Conservation (phyloP, 331 rosid genomes). For the Quercus lobata region DNA sequence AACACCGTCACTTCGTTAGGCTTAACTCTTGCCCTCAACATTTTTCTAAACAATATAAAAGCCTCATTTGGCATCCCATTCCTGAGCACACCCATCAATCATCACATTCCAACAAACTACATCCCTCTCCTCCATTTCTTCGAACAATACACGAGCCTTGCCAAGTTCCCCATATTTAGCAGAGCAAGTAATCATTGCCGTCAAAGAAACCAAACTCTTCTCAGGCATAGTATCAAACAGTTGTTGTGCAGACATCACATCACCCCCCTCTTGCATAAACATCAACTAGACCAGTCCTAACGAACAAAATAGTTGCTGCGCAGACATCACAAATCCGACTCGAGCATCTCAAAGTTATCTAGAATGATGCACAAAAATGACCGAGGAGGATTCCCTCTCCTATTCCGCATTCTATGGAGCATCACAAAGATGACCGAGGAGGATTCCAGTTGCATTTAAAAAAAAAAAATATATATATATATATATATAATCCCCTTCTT, state of each 20-base stretch:
- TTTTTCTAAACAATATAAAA: constrained; percentile 53
- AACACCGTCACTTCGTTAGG: constrained; percentile 66
- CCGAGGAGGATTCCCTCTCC: too few species aligned
- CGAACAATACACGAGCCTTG: constrained; percentile 56
- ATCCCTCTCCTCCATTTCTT: constrained; percentile 50
- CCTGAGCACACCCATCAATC: constrained; percentile 71
- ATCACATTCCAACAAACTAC: constrained; percentile 91
- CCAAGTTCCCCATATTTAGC: constrained; percentile 52
- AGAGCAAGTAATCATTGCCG: constrained; percentile 69
- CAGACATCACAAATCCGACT: constrained; percentile 32
- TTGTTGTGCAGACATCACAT: constrained; percentile 42
- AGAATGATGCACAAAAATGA: too few species aligned
- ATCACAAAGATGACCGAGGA: too few species aligned
- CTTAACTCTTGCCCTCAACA: constrained; percentile 50
- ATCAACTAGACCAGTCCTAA: constrained; percentile 62
- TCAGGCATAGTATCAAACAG: constrained; percentile 70
- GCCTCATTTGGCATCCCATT: constrained; percentile 67
- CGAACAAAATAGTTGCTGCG: constrained; percentile 27
- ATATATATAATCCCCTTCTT: too few species aligned
- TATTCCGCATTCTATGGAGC: too few species aligned
- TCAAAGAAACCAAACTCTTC: constrained; percentile 55
- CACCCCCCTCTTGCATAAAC: constrained; percentile 65
- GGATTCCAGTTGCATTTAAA: too few species aligned
- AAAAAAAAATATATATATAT: too few species aligned
- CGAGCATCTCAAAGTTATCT: neutral